Percentiles rank a stretch among this genome's conserved stretches.
Conservation (phyloP, 2,329 filamentous ascomycete genomes). For the Colletotrichum liriopes region DNA sequence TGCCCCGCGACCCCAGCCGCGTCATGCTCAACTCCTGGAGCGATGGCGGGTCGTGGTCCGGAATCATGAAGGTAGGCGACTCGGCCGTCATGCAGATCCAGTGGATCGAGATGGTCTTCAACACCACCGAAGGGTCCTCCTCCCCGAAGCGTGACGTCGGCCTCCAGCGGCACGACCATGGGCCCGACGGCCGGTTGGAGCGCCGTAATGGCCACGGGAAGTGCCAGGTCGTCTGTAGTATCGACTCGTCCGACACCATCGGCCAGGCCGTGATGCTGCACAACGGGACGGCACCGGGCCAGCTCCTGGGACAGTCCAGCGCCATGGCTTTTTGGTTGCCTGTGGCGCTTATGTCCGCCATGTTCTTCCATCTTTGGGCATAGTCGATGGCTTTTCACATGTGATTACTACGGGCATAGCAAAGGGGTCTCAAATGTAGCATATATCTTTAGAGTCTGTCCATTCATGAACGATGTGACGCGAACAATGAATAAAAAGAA, state of each 20-base stretch:
- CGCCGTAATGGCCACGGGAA: slow-evolving; percentile 33
- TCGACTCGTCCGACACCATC: slow-evolving; percentile 53
- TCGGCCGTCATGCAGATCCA: slow-evolving; percentile 72
- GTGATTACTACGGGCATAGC: slow-evolving; percentile 8
- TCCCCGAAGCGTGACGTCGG: slow-evolving; percentile 17
- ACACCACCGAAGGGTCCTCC: slow-evolving; percentile 52
- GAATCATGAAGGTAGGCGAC: slow-evolving; percentile 67
- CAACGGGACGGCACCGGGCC: slow-evolving; percentile 42
- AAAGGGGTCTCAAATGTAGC: slow-evolving; percentile 23
- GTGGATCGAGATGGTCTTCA: slow-evolving; percentile 75
- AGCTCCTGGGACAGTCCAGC: slow-evolving; percentile 43
- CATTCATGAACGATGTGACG: neutral
- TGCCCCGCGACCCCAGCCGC: slow-evolving; percentile 66
- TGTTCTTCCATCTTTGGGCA: slow-evolving; percentile 48
- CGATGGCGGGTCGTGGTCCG: slow-evolving; percentile 72
- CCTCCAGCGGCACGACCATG: slow-evolving; percentile 14
- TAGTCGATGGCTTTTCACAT: slow-evolving; percentile 2
- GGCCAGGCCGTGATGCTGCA: slow-evolving; percentile 58
- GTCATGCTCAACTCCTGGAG: slow-evolving; percentile 75
- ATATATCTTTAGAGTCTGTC: neutral
- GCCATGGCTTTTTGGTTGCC: slow-evolving; percentile 43
- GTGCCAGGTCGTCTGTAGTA: slow-evolving; percentile 52
- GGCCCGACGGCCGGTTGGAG: slow-evolving; percentile 25
- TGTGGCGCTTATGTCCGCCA: slow-evolving; percentile 33
- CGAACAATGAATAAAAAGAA: neutral